Base-by-base conservation (phyloP, 2,329 filamentous ascomycete genomes). In the Cordyceps militaris region DNA sequence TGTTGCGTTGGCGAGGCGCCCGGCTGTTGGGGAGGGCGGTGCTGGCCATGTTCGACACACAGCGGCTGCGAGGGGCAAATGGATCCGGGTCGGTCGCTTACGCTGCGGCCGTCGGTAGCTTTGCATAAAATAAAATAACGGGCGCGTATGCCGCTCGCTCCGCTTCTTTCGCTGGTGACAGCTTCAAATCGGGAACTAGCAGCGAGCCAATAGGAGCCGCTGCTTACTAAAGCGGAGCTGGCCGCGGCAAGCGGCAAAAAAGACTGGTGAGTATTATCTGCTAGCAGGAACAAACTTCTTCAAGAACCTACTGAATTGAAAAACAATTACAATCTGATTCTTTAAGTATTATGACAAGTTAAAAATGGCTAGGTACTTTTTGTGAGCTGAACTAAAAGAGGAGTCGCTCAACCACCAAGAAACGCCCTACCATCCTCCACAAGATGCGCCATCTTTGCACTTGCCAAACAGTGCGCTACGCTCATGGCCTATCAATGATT, bases 181-280 rank as follows among this genome's bases (percentile, higher is more conserved):
- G 46, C 44, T 42, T 50, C 44, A 24, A 47, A 42, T 6, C 4
- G 24, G 11, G 32, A 11, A 24, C 1, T 19, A 19, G 14, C 3
- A 14, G 34, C 11, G 19, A 32, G 46, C 54, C 54, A 56, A 56
- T 56, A 49, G 36, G 44, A 50, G 36, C 6, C 34, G 46, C 36
- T 24, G 46, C 34, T 56, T 56, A 50, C 36, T 40, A 54, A 54
- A 40, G 8, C 21, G 34, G 7, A 19, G 8, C 14, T 38, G 34
- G 34, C 6, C 11, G 14, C 34, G 34, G 34, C 14, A 38, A n/a
- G 34, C 34, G n/a, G n/a, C n/a, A n/a, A n/a, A n/a, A n/a, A n/a
- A n/a, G n/a, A n/a, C n/a, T n/a, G n/a, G n/a, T n/a, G n/a, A n/a
- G n/a, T n/a, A n/a, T n/a, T n/a, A n/a, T n/a, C n/a, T n/a, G n/a